Evolutionary conservation across 192 early-diverging fungal species (phyloP).

Genomic region (Pilobolus umbonatus): DNA sequence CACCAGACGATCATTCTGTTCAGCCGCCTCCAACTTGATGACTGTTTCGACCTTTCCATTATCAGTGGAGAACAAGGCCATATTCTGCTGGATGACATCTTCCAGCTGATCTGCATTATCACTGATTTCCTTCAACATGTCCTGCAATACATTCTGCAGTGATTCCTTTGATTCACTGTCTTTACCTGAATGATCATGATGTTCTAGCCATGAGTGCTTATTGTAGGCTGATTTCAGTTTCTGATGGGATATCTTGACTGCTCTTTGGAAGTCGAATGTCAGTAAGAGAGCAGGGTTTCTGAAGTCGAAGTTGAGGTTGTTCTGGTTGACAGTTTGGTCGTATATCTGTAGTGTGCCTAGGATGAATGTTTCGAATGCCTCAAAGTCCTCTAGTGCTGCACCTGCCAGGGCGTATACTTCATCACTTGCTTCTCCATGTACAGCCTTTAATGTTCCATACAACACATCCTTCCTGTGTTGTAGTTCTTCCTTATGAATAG

Average conservation of each 20-base stretch:
- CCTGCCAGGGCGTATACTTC: conserved; percentile 6
- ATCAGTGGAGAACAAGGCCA: conserved; percentile 17
- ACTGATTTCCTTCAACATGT: conserved; percentile 39
- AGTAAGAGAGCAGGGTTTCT: conserved; percentile 21
- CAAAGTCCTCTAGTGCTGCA: conserved; percentile 24
- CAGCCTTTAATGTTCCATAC: not conserved
- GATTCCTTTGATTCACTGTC: conserved; percentile 9
- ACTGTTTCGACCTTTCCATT: conserved; percentile 37
- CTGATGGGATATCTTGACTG: conserved; percentile 26
- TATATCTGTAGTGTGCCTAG: conserved; percentile 31
- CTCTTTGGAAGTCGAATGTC: conserved; percentile 30
- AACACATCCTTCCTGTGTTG: not conserved
- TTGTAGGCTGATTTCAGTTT: conserved; percentile 3
- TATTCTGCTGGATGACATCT: conserved; percentile 35
- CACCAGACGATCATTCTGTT: conserved; percentile 14
- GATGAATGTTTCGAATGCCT: conserved; percentile 29
- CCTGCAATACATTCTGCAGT: conserved; percentile 26
- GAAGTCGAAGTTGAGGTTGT: conserved; percentile 15
- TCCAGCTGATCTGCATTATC: conserved; percentile 39
- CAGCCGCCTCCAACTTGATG: conserved; percentile 30
- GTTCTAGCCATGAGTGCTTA: not conserved
- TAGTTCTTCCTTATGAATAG: conserved; percentile 1
- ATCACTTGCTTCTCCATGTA: conserved; percentile 6
- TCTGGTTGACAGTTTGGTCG: conserved; percentile 17
- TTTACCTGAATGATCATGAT: conserved; percentile 3